Percentiles rank a stretch among this genome's conserved stretches.
These are phyloP conservation scores for Ogataea philodendri DNA, from an alignment of 805 yeast genomes.

Conservation along the genomic window DNA sequence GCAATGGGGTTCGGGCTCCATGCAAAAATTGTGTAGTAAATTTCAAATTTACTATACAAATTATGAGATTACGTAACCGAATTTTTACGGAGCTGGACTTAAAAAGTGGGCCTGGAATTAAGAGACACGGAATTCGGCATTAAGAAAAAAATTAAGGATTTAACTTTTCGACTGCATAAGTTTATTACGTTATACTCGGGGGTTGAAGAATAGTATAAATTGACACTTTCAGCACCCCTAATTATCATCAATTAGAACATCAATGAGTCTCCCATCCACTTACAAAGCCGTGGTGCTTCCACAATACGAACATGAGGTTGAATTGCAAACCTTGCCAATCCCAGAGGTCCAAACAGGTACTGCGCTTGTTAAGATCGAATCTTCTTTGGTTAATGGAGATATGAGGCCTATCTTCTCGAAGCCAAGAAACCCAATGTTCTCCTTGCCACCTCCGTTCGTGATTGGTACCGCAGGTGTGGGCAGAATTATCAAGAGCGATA, in stretches of 20 bases:
- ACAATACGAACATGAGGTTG: conserved; percentile 4
- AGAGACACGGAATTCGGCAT: no score
- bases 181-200: no score
- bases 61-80: no score
- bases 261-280: neutral
- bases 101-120: no score
- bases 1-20: no score
- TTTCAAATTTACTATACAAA: no score
- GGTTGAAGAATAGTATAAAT: no score
- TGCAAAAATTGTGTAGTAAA: no score
- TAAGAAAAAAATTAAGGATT: no score
- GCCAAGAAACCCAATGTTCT: conserved; percentile 8
- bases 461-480: conserved; percentile 10
- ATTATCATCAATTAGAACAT: neutral
- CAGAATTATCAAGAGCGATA: conserved; percentile 3
- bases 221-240: no score
- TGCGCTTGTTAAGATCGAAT: conserved; percentile 7
- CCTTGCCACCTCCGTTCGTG: conserved; percentile 8
- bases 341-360: conserved; percentile 5
- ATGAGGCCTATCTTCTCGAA: neutral
- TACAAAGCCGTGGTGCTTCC: conserved; percentile 12
- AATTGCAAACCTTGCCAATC: conserved; percentile 1
- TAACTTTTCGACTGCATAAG: no score
- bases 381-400: neutral
- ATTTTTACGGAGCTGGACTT: no score